phyloP scores from a whole-genome alignment of 805 yeast species.

The Candida vartiovaarae region DNA sequence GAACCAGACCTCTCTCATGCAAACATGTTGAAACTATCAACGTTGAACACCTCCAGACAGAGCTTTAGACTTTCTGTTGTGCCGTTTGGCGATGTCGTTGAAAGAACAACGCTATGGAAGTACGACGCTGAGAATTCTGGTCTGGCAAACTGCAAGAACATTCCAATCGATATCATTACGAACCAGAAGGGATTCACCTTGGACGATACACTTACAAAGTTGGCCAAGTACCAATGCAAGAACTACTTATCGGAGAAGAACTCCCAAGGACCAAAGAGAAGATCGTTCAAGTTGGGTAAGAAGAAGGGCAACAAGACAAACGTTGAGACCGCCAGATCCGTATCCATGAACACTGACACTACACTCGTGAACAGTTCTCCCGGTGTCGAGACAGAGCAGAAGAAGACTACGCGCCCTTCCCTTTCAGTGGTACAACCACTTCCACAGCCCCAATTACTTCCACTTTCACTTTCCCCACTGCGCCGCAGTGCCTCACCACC shows the following conservation, averaged over 20 bases:
- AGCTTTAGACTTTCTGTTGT: slow-evolving; percentile 70
- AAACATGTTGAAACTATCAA: slow-evolving; percentile 57
- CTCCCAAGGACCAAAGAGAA: slow-evolving; percentile 8
- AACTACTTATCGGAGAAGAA: slow-evolving; percentile 19
- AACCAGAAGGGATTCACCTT: slow-evolving; percentile 2
- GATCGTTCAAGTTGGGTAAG: slow-evolving; percentile 16
- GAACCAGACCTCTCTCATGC: slow-evolving; percentile 59
- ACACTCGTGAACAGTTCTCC: slow-evolving; percentile 14
- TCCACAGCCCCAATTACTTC: not conserved
- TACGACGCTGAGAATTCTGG: slow-evolving; percentile 13
- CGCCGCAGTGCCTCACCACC: not conserved
- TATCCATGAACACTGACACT: slow-evolving; percentile 15
- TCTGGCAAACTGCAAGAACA: slow-evolving; percentile 8
- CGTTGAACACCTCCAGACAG: slow-evolving; percentile 68
- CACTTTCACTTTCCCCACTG: not conserved
- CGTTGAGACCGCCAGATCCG: slow-evolving; percentile 6
- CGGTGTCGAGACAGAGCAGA: not conserved
- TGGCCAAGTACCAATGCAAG: slow-evolving; percentile 22
- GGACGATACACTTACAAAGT: slow-evolving; percentile 17
- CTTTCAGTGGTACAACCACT: not conserved
- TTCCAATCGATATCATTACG: slow-evolving; percentile 20
- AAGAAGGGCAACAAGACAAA: slow-evolving; percentile 1
- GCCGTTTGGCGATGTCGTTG: slow-evolving; percentile 48
- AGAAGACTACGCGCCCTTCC: no score
- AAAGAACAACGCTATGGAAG: slow-evolving; percentile 36